Evolutionary conservation across 805 yeast genomes (phyloP).

Genomic region (Barnettozyma siamensis): DNA sequence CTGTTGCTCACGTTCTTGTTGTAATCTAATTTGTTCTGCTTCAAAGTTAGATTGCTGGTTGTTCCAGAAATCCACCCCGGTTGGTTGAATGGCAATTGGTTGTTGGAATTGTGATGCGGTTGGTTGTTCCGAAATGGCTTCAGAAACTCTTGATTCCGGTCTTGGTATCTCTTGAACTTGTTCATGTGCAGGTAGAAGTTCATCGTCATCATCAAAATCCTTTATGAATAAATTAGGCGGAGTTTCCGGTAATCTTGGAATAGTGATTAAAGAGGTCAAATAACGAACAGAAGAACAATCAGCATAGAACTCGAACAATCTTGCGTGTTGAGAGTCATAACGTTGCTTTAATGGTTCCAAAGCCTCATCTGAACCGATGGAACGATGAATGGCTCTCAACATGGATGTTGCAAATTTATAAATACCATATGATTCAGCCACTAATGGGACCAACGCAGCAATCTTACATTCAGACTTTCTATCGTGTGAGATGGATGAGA

Average conservation of each 20-base stretch:
- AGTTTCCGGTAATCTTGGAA: conserved; percentile 47
- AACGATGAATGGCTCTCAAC: conserved; percentile 80
- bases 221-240: conserved; percentile 29
- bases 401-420: conserved; percentile 84
- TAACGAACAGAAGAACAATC: conserved; percentile 84
- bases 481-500: conserved; percentile 61
- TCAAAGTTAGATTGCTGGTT: conserved; percentile 49
- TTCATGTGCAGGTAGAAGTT: background rate
- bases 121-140: conserved; percentile 43
- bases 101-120: conserved; percentile 31
- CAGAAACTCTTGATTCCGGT: conserved; percentile 23
- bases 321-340: conserved; percentile 51
- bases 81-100: conserved; percentile 46
- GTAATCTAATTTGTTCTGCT: conserved; percentile 54
- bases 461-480: conserved; percentile 68
- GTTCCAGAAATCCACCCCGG: conserved; percentile 43
- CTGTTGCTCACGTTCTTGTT: conserved; percentile 59
- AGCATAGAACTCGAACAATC: conserved; percentile 77
- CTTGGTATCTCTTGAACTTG: conserved; percentile 10
- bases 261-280: conserved; percentile 71
- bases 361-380: conserved; percentile 70
- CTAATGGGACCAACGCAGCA: conserved; percentile 83
- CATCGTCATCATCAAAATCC: conserved; percentile 20
- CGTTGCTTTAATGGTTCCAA: conserved; percentile 67
- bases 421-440: conserved; percentile 88